These are phyloP conservation scores for Alternaria gaisen DNA, from an alignment of 2,329 filamentous ascomycete genomes.

Conservation along the genomic window DNA sequence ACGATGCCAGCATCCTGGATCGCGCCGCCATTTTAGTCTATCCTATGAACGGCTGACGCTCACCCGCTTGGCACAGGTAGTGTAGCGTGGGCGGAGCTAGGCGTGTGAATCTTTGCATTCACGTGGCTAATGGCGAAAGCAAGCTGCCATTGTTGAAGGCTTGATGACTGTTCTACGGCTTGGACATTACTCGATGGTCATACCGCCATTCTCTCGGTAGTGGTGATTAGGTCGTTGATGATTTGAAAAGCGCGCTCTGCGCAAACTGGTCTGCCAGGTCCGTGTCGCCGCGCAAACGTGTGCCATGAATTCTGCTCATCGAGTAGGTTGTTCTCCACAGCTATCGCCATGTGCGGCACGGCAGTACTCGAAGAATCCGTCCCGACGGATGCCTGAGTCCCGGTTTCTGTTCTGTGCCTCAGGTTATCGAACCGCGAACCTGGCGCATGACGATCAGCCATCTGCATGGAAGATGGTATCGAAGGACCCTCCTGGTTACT, in stretches of 20 bases:
- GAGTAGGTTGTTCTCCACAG: conserved; percentile 19
- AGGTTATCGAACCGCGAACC: conserved; percentile 21
- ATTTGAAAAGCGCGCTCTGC: neutral
- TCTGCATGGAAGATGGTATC: conserved; percentile 26
- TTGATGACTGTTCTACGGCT: neutral
- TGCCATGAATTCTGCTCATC: conserved; percentile 2
- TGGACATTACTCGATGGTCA: neutral
- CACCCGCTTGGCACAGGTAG: conserved; percentile 25
- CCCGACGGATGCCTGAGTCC: conserved; percentile 47
- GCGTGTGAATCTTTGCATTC: conserved; percentile 19
- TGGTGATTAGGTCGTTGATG: neutral
- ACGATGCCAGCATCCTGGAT: conserved; percentile 28
- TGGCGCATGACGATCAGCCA: conserved; percentile 16
- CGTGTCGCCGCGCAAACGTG: conserved; percentile 5
- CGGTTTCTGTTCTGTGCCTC: conserved; percentile 41
- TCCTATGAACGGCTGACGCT: conserved; percentile 28
- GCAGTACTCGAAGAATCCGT: conserved; percentile 13
- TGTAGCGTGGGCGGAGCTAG: conserved; percentile 18
- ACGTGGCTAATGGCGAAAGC: conserved; percentile 29
- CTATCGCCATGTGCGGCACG: conserved; percentile 14
- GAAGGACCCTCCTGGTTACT: conserved; percentile 22
- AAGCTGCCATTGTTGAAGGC: neutral
- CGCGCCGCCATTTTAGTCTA: conserved; percentile 19
- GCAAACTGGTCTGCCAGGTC: neutral
- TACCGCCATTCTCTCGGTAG: conserved; percentile 17